phyloP scores from a whole-genome alignment of 306 rosid species.

The Fagus crenata region DNA sequence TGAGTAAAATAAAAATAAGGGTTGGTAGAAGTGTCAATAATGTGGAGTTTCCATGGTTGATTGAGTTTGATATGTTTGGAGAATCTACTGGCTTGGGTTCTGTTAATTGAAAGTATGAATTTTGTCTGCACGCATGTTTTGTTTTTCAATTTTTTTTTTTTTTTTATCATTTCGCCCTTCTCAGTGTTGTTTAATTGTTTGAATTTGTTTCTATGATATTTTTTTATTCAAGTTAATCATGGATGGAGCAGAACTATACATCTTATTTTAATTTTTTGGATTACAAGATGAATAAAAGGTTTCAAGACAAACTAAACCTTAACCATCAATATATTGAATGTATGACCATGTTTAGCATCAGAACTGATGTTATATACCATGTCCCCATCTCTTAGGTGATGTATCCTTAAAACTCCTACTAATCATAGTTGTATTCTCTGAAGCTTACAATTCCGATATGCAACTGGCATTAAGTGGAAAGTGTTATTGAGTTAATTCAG shows the following conservation, averaged over 20 bases:
- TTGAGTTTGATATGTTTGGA: neutral
- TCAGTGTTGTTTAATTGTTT: neutral
- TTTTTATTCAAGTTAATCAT: neutral
- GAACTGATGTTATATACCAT: neutral
- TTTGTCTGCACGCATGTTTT: neutral
- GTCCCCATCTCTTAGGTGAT: neutral
- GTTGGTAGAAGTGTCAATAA: neutral
- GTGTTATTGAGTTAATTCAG: neutral
- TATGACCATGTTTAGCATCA: neutral
- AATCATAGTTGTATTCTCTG: neutral
- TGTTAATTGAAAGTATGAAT: neutral
- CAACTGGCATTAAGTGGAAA: neutral
- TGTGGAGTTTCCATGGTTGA: neutral
- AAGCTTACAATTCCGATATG: neutral
- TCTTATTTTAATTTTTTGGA: neutral
- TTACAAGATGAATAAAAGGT: neutral
- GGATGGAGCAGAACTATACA: neutral
- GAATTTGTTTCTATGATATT: neutral
- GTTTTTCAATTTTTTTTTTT: neutral
- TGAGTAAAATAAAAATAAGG: neutral
- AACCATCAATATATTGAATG: neutral
- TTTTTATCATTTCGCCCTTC: neutral
- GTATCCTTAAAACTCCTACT: neutral
- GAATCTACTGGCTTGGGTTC: neutral
- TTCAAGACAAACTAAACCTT: neutral